phyloP scores from a whole-genome alignment of 2,329 filamentous ascomycete species.

The Talaromyces pinophilus region DNA sequence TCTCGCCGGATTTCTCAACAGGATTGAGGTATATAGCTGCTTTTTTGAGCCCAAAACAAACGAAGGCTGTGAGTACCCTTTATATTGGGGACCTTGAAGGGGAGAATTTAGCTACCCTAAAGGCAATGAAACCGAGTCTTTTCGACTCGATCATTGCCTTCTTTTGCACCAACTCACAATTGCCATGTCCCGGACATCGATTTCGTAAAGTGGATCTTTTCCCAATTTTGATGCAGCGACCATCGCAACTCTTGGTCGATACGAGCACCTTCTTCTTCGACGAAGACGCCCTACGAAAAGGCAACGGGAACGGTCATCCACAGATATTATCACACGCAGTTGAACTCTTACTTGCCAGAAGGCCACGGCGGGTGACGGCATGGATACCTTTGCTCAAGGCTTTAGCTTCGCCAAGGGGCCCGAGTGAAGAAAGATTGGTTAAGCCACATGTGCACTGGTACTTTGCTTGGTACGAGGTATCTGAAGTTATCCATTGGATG shows the following conservation, averaged over 20 bases:
- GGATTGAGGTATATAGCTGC: constrained; percentile 43
- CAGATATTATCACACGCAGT: constrained; percentile 41
- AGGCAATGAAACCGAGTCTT: constrained; percentile 37
- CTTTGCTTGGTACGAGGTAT: constrained; percentile 42
- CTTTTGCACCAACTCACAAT: constrained; percentile 34
- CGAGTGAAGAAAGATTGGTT: constrained; percentile 26
- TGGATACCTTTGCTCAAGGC: constrained; percentile 43
- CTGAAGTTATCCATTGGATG: constrained; percentile 40
- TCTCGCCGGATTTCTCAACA: constrained; percentile 41
- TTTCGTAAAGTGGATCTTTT: constrained; percentile 32
- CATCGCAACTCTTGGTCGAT: constrained; percentile 22
- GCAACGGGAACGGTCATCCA: constrained; percentile 28
- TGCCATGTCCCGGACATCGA: constrained; percentile 21
- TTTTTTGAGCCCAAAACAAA: constrained; percentile 41
- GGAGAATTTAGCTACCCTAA: constrained; percentile 29
- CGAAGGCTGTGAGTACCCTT: constrained; percentile 34
- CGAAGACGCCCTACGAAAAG: constrained; percentile 25
- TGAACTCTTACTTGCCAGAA: constrained; percentile 35
- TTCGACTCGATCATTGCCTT: constrained; percentile 50
- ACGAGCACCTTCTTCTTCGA: constrained; percentile 16
- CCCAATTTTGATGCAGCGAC: constrained; percentile 30
- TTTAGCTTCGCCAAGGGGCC: constrained; percentile 31
- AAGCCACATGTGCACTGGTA: constrained; percentile 34
- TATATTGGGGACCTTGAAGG: constrained; percentile 25
- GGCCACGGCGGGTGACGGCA: constrained; percentile 34